Evolutionary conservation across 2,329 filamentous ascomycete genomes (phyloP), one percentile per base, ranked within the genome.

Genomic region (Cladosporium austrohemisphaericum): DNA sequence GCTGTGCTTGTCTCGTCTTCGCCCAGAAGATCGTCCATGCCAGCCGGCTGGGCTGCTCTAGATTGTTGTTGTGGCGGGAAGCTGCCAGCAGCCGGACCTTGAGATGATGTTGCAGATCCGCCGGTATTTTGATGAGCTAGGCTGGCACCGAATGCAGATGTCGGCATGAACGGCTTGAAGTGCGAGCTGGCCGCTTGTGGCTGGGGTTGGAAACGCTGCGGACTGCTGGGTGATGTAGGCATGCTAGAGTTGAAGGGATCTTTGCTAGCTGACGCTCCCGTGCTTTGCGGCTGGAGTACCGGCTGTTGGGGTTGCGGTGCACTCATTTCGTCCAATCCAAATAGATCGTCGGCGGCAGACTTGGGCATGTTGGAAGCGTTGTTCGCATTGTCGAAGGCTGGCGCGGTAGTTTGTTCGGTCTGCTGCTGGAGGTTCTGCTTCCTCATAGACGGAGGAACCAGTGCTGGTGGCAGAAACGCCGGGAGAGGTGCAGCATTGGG

Each of bases 141-240:
- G 23, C 83, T 85, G 60, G 91, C 86, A 5, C 93, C 93, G 68
- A 97, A 98, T 0, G 88, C 86, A 1, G 93, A 97, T 0, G 89
- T 90, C 0, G 93, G 93, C 36, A 93, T 73, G 68, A 98, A 98
- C 1, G 91, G 89, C 70, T 90, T 95, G 72, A 96, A 95, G 41
- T 63, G 54, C 1, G 77, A 78, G 16, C 51, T 54, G 14, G 73
- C 74, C 22, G 57, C 50, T 10, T 48, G 51, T 11, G 53, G 54
- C 20, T 46, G 47, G 8, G 60, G 50, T 36, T 63, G 63, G 29
- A 65, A 64, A n/a, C 57, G 52, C 8, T 55, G 56, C 8, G 73
- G 70, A 13, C 85, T 83, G 59, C 80, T 71, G 41, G 81, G 73
- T 25, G 71, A 75, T 16, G 65, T 62, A n/a, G 70, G 63, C 54